Evolutionary conservation across 2,329 filamentous ascomycete genomes (phyloP), one percentile per base, ranked within the genome.

Genomic region (Cercospora beticola): DNA sequence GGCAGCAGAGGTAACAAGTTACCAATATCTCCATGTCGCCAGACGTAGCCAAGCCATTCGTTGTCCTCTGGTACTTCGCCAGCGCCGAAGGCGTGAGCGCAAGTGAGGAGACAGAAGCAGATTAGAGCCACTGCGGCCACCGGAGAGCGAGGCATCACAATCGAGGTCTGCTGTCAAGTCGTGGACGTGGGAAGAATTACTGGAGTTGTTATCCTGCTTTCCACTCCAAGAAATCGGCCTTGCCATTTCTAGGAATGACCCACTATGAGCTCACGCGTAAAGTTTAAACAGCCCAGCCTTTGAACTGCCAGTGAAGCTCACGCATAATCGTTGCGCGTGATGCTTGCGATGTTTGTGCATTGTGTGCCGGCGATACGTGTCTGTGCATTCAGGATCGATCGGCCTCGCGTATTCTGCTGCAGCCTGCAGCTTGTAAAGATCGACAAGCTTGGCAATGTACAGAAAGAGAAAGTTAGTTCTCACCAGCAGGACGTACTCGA

Each of bases 191-290:
- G 5, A 28, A 28, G 5, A 28, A 1, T 56, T 14, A 16, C 12
- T 56, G 12, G 14, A 14, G 5, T 5, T n/a, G 23, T 8, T 56
- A 56, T 56, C 23, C 49, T 30, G 49, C 23, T 56, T 56, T 56
- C 49, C 14, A 56, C 49, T 5, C 49, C 12, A 56, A 52, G 28
- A 59, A 59, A 21, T 59, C 28, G 7, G 56, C 56, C 56, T 59
- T 59, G 8, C 56, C 28, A 59, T 36, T 59, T 59, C 18, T 18
- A 30, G 28, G 31, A 21, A 21, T 18, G 56, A 36, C 56, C 56
- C 56, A 59, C 56, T 59, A 59, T 59, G 56, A 59, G 56, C 56
- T 59, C 56, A 59, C 28, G 21, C 12, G 56, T n/a, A 36, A 59
- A 59, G n/a, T 36, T 59, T 59, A 59, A 31, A 36, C 28, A 59